These are phyloP conservation scores for Hymenoscyphus infarciens DNA, from an alignment of 2,329 filamentous ascomycete genomes.

Conservation along the genomic window DNA sequence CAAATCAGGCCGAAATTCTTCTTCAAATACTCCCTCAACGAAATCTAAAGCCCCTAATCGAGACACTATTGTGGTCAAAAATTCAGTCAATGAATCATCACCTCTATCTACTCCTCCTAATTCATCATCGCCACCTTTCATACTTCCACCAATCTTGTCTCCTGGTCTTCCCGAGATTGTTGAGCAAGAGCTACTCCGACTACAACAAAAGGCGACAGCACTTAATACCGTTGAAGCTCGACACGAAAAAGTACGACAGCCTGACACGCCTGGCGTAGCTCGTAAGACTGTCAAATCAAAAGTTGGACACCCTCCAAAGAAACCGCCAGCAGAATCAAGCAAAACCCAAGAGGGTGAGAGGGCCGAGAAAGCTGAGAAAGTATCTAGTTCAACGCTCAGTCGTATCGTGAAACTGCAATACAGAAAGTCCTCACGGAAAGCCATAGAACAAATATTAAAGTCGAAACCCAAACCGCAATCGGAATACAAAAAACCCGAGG, in stretches of 20 bases:
- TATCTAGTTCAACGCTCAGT: neutral
- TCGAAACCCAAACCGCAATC: slow-evolving; percentile 20
- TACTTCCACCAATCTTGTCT: slow-evolving; percentile 32
- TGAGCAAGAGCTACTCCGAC: slow-evolving; percentile 30
- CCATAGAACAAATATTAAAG: slow-evolving; percentile 30
- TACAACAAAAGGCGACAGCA: slow-evolving; percentile 23
- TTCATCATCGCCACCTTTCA: slow-evolving; percentile 20
- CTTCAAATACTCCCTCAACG: slow-evolving; percentile 21
- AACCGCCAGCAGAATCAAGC: slow-evolving; percentile 23
- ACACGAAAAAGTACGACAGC: slow-evolving; percentile 32
- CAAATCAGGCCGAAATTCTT: slow-evolving; percentile 16
- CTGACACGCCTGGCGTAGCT: slow-evolving; percentile 35
- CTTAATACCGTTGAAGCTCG: slow-evolving; percentile 32
- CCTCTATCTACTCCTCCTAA: slow-evolving; percentile 21
- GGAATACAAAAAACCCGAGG: slow-evolving; percentile 21
- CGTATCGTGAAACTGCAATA: slow-evolving; percentile 34
- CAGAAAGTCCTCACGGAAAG: slow-evolving; percentile 27
- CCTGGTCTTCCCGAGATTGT: slow-evolving; percentile 33
- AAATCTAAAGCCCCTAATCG: slow-evolving; percentile 18
- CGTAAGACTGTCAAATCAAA: slow-evolving; percentile 31
- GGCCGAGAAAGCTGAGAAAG: slow-evolving; percentile 9
- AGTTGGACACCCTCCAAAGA: slow-evolving; percentile 34
- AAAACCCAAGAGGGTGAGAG: slow-evolving; percentile 19
- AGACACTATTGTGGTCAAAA: slow-evolving; percentile 26
- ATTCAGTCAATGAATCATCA: slow-evolving; percentile 14